phyloP scores from a whole-genome alignment of 345 rosid species.

The Viola odorata region DNA sequence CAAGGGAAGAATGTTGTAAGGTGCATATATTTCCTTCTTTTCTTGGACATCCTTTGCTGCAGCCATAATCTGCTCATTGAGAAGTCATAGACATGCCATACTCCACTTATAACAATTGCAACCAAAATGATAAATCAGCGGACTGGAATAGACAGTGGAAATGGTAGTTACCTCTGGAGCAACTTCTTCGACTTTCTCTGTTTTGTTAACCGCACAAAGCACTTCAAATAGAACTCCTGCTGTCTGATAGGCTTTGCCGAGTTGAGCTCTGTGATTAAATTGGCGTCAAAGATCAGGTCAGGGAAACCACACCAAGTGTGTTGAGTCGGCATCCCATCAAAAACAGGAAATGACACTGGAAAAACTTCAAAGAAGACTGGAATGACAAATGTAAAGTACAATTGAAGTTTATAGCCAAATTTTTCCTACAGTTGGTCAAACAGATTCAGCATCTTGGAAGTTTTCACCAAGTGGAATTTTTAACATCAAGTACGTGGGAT shows the following conservation, averaged over 20 bases:
- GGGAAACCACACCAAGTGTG: background rate
- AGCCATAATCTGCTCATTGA: slow-evolving; percentile 74
- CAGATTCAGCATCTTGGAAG: no score
- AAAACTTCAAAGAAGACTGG: background rate
- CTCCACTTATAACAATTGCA: background rate
- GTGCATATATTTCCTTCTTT: slow-evolving; percentile 92
- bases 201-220: slow-evolving; percentile 92
- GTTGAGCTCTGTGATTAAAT: slow-evolving; percentile 75
- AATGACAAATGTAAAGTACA: no score
- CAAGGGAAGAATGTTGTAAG: slow-evolving; percentile 92
- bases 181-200: slow-evolving; percentile 98
- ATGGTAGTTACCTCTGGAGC: slow-evolving; percentile 81
- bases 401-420: no score
- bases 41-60: slow-evolving; percentile 98
- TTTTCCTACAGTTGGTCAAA: no score
- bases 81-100: slow-evolving; percentile 6
- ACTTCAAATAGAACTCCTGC: slow-evolving; percentile 99
- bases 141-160: slow-evolving; percentile 1
- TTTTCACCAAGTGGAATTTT: no score
- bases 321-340: background rate
- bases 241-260: slow-evolving; percentile 96
- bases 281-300: slow-evolving; percentile 1
- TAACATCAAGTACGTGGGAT: no score
- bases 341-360: background rate
- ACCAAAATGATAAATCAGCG: slow-evolving; percentile 1